A percentile compares a stretch with the other conserved stretches of the same genome.
These are phyloP conservation scores for Platanthera guangdongensis DNA, from an alignment of 106 monocot genomes.

Conservation along the genomic window DNA sequence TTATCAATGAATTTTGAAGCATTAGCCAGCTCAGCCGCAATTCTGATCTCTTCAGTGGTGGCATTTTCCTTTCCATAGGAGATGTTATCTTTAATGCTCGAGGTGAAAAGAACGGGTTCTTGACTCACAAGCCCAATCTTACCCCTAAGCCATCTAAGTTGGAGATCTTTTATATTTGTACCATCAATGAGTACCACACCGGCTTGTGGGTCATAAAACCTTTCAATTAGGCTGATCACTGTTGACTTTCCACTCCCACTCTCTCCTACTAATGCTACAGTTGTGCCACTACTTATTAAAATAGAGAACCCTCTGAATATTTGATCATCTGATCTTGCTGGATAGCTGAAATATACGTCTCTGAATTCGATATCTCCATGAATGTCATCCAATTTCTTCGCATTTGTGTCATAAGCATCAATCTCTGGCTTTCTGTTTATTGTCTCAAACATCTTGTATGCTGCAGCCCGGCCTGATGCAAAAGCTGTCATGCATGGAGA, in stretches of 20 bases:
- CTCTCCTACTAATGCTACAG: conserved; percentile 37
- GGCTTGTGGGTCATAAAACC: conserved; percentile 43
- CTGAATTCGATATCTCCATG: conserved; percentile 13
- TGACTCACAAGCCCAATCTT: conserved; percentile 48
- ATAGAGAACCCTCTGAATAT: conserved; percentile 32
- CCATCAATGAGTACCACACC: conserved; percentile 45
- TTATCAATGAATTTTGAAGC: conserved; percentile 48
- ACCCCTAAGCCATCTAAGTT: conserved; percentile 40
- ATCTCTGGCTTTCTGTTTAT: conserved; percentile 15
- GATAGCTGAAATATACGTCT: conserved; percentile 34
- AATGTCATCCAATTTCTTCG: neutral
- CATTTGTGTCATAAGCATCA: conserved; percentile 6
- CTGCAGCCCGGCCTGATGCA: conserved; percentile 10
- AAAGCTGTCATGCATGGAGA: conserved; percentile 11
- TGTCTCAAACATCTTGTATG: conserved; percentile 15
- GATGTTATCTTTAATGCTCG: conserved; percentile 39
- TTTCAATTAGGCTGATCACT: conserved; percentile 30
- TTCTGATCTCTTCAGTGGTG: conserved; percentile 34
- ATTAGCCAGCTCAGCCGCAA: conserved; percentile 36
- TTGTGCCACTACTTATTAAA: conserved; percentile 17
- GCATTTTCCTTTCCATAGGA: conserved; percentile 40
- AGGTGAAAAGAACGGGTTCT: conserved; percentile 40
- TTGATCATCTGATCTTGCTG: conserved; percentile 23
- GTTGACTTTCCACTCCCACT: conserved; percentile 53
- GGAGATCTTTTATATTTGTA: conserved; percentile 33